Evolutionary conservation across 495 filamentous ascomycete genomes (phyloP), one percentile per base, ranked within the genome.

Genomic region (Lineolata rhizophorae): DNA sequence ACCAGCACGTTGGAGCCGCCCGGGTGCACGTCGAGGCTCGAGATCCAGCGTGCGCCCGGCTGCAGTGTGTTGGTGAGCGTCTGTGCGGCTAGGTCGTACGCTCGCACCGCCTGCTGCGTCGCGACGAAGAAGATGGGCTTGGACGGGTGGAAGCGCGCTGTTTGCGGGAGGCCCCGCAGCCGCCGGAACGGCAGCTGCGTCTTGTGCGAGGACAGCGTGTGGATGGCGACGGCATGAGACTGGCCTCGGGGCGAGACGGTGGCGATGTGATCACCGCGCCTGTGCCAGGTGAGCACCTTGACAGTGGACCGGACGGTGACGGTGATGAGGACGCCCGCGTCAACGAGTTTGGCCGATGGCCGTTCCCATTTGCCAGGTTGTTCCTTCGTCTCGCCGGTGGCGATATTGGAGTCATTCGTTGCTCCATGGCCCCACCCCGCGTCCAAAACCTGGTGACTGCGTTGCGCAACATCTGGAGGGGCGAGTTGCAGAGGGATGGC

Each of bases 41-140:
- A 84, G 43, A 97, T 93, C 84, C 85, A 94, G 41, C 81, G 70
- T 0, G 83, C 80, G 41, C 87, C 87, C 5, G 87, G 87, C 45
- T 85, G 78, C 30, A 95, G 61, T 38, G 79, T 78, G 58, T 91
- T 87, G 52, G 91, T 60, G 15, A 94, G 68, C 35, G 85, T 70
- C 49, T 93, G 82, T 45, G 69, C 73, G 27, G 79, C 70, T 18
- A 97, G 65, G 49, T 97, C 85, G 55, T 95, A 97, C 42, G 70
- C 76, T 29, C 87, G 76, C 43, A 97, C 76, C 20, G 74, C 73
- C 31, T 81, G 76, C 50, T 90, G 83, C 17, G 90, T 95, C 13
- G 87, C 87, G 24, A 97, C 81, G 42, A 95, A 94, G 52, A 97
- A 79, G 31, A 90, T 70, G 3, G 90, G 83, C 32, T 83, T 72